A percentile compares a stretch with the other conserved stretches of the same genome.
Conservation (phyloP, 2,329 filamentous ascomycete genomes). For the Trichoderma pleuroti region DNA sequence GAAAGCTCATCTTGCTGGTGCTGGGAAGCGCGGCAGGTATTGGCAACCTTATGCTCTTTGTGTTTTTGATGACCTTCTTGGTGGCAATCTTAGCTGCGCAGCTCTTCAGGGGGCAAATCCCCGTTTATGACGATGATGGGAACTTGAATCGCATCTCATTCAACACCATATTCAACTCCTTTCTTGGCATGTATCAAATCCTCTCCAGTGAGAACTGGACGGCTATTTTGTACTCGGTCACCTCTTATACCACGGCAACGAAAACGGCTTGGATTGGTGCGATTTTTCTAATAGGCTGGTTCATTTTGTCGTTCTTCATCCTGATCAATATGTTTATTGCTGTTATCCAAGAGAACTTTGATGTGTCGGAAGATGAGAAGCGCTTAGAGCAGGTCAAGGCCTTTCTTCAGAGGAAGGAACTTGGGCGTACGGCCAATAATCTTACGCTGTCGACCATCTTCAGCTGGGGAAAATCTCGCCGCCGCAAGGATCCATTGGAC, state of each 20-base stretch:
- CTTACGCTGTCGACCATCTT: constrained; percentile 72
- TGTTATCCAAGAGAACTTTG: constrained; percentile 99
- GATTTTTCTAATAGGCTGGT: constrained; percentile 90
- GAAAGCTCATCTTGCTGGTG: constrained; percentile 81
- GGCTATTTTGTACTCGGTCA: constrained; percentile 76
- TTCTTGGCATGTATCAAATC: constrained; percentile 96
- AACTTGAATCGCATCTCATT: constrained; percentile 71
- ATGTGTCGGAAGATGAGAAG: constrained; percentile 97
- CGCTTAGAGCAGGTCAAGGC: constrained; percentile 93
- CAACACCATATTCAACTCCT: constrained; percentile 88
- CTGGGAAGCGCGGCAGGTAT: constrained; percentile 90
- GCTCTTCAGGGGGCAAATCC: constrained; percentile 84
- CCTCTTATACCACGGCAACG: constrained; percentile 59
- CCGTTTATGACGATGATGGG: constrained; percentile 55
- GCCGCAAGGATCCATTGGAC: constrained; percentile 77
- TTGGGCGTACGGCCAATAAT: constrained; percentile 69
- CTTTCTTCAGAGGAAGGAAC: constrained; percentile 86
- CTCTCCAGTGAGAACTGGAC: constrained; percentile 98
- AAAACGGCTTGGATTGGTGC: constrained; percentile 91
- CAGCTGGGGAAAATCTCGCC: constrained; percentile 55
- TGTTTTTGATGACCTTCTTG: constrained; percentile 92
- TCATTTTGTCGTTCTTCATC: constrained; percentile 92
- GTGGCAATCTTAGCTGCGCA: constrained; percentile 91
- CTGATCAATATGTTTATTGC: constrained; percentile 99
- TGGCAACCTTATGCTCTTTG: constrained; percentile 89